Conservation (phyloP, 371 early-diverging fungal genomes). For the Saksenaea vasiformis region DNA sequence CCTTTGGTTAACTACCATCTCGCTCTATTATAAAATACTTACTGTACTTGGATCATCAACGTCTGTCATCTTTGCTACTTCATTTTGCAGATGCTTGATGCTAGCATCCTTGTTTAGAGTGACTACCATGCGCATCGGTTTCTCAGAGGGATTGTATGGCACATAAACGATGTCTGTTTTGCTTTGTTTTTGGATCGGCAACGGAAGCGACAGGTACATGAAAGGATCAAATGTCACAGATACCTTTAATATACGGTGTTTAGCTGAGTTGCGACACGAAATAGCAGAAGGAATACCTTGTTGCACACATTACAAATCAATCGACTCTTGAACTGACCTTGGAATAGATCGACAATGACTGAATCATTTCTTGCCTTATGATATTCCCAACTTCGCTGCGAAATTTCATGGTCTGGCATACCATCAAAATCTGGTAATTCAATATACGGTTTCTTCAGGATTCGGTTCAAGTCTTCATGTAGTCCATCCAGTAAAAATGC, state of each 20-base stretch:
- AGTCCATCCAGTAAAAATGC: conserved; percentile 62
- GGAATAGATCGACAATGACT: conserved; percentile 79
- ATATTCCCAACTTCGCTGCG: conserved; percentile 58
- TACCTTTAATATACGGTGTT: conserved; percentile 17
- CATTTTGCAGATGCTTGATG: conserved; percentile 61
- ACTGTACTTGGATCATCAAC: conserved; percentile 40
- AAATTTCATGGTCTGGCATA: conserved; percentile 62
- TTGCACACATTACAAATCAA: conserved; percentile 71
- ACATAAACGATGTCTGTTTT: conserved; percentile 54
- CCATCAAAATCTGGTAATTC: conserved; percentile 75
- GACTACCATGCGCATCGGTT: conserved; percentile 26
- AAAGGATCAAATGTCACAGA: conserved; percentile 76
- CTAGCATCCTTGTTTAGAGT: conserved; percentile 61
- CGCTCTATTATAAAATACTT: conserved; percentile 9
- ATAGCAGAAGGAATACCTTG: conserved; percentile 32
- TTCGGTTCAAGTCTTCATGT: conserved; percentile 74
- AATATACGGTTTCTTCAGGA: conserved; percentile 73
- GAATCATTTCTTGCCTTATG: conserved; percentile 71
- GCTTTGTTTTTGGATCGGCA: conserved; percentile 58
- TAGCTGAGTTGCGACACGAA: neutral
- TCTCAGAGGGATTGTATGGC: conserved; percentile 51
- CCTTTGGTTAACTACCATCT: neutral
- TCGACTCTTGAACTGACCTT: conserved; percentile 80
- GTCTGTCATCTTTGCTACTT: conserved; percentile 61
- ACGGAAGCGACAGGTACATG: conserved; percentile 66